Evolutionary conservation across 192 early-diverging fungal genomes (phyloP), one percentile per base, ranked within the genome.

Genomic region (Linnemannia hyalina): DNA sequence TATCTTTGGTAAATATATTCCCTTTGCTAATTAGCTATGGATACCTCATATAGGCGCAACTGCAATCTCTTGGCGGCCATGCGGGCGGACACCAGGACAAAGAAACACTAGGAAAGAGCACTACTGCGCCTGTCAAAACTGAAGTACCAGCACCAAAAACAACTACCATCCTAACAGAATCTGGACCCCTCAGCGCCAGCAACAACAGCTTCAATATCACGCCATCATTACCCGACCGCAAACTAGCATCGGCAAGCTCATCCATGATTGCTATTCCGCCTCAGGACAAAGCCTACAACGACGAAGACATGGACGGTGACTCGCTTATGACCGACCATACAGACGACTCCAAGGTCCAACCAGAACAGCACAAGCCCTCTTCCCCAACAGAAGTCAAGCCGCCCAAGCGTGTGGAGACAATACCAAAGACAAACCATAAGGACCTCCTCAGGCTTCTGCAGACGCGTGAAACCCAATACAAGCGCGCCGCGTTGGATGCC

Each of bases 381-480:
- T 74, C 77, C 16, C 68, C 73, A 0, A 42, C 16, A 9, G 85
- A 76, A n/a, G 29, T 40, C 9, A 88, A 80, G 52, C 73, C 92
- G 54, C n/a, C 69, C 16, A 85, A 80, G 38, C 78, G 74, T 18
- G 54, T 73, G 23, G 78, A 85, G 15, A 73, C 69, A 4, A 80
- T 77, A 9, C 74, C 74, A 13, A 76, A 85, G 65, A 69, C 81
- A 77, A 84, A 82, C 29, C 80, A 80, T 23, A 79, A 88, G 70
- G 80, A 78, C 29, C 71, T 86, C 0, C 60, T 89, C 15, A 13
- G 68, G 0, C 69, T 88, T 15, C 63, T 94, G 23, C 40, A 75
- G 32, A 85, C 82, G 44, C 90, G 90, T 35, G 83, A 91, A 22
- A 47, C 80, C 16, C 87, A 92, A 60, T 90, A 92, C 76, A 94